A percentile compares a stretch with the other conserved stretches of the same genome.
These are phyloP conservation scores for Sporothrix variecibatus DNA, from an alignment of 2,329 filamentous ascomycete species.

Conservation along the genomic window DNA sequence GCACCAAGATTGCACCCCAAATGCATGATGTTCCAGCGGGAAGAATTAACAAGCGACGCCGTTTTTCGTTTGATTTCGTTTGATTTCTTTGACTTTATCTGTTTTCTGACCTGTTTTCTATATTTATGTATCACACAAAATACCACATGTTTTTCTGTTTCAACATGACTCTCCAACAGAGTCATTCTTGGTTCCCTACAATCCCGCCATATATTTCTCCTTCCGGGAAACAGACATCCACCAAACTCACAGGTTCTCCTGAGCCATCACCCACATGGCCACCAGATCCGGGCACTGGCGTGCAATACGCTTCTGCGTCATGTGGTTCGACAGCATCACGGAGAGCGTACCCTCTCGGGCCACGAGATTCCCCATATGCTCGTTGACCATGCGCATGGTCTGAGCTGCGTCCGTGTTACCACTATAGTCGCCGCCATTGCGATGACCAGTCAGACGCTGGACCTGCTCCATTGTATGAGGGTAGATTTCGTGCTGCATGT, in stretches of 20 bases:
- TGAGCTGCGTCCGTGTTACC: not conserved
- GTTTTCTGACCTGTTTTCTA: not conserved
- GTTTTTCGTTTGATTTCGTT: not conserved
- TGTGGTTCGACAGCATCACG: conserved; percentile 32
- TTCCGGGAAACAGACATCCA: too few relatives aligned
- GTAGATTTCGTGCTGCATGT: conserved; percentile 26
- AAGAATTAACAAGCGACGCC: not conserved
- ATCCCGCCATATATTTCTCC: not conserved
- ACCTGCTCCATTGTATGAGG: conserved; percentile 23
- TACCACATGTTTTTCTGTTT: not conserved
- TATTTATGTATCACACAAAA: not conserved
- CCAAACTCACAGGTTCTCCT: conserved; percentile 29
- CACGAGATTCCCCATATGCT: conserved; percentile 22
- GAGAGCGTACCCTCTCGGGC: conserved; percentile 26
- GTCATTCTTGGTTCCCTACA: not conserved
- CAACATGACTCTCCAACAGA: not conserved
- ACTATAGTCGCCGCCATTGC: not conserved
- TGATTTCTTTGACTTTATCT: not conserved
- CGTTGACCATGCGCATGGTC: conserved; percentile 27
- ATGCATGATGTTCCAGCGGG: not conserved
- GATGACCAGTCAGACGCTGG: not conserved
- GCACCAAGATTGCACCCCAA: not conserved
- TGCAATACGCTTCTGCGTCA: conserved; percentile 32
- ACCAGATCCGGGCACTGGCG: conserved; percentile 33
- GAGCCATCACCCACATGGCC: conserved; percentile 32